Evolutionary conservation across 805 yeast species (phyloP).

Genomic region (Kazachstania psychrophila): DNA sequence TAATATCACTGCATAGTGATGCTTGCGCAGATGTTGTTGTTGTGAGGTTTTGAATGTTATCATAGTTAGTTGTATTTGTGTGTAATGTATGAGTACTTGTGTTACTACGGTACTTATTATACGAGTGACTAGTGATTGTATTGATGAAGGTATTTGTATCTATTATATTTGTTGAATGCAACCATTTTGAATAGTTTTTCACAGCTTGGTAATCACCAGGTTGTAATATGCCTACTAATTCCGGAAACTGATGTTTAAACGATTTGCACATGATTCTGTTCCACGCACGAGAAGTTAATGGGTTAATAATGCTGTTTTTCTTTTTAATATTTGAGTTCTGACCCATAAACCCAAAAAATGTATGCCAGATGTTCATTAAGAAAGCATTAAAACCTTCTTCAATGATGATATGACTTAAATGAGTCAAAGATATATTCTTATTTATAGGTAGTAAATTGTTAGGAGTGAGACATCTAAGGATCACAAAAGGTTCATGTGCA

Average conservation of each 20-base stretch:
- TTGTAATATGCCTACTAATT: slow-evolving; percentile 17
- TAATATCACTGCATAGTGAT: no score
- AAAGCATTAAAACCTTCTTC: slow-evolving; percentile 18
- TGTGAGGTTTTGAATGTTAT: no score
- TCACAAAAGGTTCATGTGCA: slow-evolving; percentile 15
- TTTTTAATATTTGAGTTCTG: neutral
- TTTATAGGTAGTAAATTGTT: slow-evolving; percentile 21
- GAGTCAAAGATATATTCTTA: slow-evolving; percentile 20
- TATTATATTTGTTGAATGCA: neutral
- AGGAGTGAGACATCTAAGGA: slow-evolving; percentile 26
- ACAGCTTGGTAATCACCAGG: slow-evolving; percentile 21
- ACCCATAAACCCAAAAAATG: slow-evolving; percentile 8
- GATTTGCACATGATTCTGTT: slow-evolving; percentile 24
- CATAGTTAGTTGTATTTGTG: no score
- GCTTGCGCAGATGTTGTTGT: no score
- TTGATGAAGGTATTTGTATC: no score
- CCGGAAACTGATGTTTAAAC: slow-evolving; percentile 24
- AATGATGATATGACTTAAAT: slow-evolving; percentile 12
- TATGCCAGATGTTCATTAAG: slow-evolving; percentile 15
- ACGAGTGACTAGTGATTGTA: no score
- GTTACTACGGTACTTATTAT: no score
- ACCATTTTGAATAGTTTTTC: slow-evolving; percentile 9
- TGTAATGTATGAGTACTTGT: no score
- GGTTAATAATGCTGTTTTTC: neutral
- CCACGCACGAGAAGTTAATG: slow-evolving; percentile 18